These are phyloP conservation scores for Hypomontagnella monticulosa DNA, from an alignment of 495 filamentous ascomycete genomes.

Conservation along the genomic window DNA sequence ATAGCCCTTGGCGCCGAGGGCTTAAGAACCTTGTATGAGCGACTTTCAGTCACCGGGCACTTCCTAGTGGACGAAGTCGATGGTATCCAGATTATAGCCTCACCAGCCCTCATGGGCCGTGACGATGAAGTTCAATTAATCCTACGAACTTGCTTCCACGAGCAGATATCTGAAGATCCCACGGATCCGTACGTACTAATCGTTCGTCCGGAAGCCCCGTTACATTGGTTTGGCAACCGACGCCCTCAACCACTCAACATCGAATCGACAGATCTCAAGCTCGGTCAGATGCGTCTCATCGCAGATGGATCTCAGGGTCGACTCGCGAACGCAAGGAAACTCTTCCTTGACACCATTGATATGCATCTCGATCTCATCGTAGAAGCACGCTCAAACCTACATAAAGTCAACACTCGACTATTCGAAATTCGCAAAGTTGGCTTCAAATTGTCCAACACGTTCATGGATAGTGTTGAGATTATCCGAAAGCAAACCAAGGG, in stretches of 20 bases:
- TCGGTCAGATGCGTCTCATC: constrained; percentile 86
- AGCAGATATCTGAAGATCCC: constrained; percentile 76
- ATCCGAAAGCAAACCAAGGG: constrained; percentile 85
- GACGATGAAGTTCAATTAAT: constrained; percentile 84
- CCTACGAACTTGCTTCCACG: constrained; percentile 86
- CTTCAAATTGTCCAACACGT: constrained; percentile 96
- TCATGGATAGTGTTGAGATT: constrained; percentile 97
- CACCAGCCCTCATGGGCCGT: constrained; percentile 76
- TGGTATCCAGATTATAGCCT: constrained; percentile 85
- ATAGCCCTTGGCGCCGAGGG: constrained; percentile 72
- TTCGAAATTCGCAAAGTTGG: constrained; percentile 96
- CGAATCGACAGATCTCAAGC: constrained; percentile 83
- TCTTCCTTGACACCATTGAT: constrained; percentile 79
- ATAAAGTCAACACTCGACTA: constrained; percentile 88
- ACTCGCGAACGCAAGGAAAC: constrained; percentile 76
- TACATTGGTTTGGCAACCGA: constrained; percentile 84
- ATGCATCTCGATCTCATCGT: constrained; percentile 86
- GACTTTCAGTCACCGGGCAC: constrained; percentile 85
- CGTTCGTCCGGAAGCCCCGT: constrained; percentile 78
- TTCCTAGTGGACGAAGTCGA: constrained; percentile 82
- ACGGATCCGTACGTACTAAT: constrained; percentile 84
- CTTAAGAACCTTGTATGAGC: constrained; percentile 78
- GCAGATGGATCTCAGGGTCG: constrained; percentile 86
- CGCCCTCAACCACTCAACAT: constrained; percentile 75
- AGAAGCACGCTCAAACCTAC: constrained; percentile 91